Conservation (phyloP, 2,329 filamentous ascomycete genomes). For the Mollisiaceae sp. region DNA sequence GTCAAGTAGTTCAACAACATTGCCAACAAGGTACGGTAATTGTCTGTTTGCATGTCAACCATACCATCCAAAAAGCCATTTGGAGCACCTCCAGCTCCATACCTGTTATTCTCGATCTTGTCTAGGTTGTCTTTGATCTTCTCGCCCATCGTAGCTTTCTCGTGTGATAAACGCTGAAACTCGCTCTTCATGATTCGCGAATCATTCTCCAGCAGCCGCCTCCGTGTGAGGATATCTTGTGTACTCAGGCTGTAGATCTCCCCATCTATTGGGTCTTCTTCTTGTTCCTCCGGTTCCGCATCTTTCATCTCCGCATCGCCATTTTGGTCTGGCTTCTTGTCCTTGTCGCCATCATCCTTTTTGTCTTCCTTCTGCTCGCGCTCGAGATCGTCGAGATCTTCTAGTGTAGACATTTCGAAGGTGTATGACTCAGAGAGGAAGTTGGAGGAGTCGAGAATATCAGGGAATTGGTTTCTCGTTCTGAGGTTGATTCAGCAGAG, state of each 20-base stretch:
- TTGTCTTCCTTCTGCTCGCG: conserved; percentile 70
- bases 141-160: conserved; percentile 94
- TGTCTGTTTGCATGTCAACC: conserved; percentile 62
- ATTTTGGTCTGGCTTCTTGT: conserved; percentile 60
- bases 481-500: conserved; percentile 17
- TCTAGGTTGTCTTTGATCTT: conserved; percentile 99
- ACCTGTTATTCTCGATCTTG: conserved; percentile 99
- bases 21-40: conserved; percentile 96
- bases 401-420: conserved; percentile 71
- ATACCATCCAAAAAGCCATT: not conserved
- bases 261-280: conserved; percentile 85
- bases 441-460: conserved; percentile 7
- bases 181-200: conserved; percentile 99
- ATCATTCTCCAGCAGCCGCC: conserved; percentile 94
- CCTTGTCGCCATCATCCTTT: conserved; percentile 60
- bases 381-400: conserved; percentile 79
- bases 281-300: conserved; percentile 68
- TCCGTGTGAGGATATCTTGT: conserved; percentile 90
- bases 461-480: not conserved
- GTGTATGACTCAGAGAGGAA: not conserved
- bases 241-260: conserved; percentile 94
- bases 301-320: conserved; percentile 93
- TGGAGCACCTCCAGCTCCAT: conserved; percentile 40
- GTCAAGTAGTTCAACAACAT: conserved; percentile 96
- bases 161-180: conserved; percentile 89